Evolutionary conservation across 2,329 filamentous ascomycete species (phyloP), one percentile per base, ranked within the genome.

Genomic region (Colletotrichum sp.): DNA sequence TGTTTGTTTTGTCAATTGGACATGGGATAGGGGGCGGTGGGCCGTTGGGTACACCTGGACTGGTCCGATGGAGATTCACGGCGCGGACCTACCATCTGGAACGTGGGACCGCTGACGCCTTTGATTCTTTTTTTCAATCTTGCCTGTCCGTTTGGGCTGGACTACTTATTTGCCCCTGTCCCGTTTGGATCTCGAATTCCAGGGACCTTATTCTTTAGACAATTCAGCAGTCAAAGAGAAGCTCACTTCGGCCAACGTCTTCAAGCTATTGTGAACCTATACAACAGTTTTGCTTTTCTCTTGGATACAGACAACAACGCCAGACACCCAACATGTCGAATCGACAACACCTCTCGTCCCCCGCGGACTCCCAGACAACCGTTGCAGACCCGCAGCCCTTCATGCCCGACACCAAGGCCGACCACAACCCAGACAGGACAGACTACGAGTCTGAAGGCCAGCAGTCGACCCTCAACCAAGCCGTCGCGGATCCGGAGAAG

Each of bases 401-500:
- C 26, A 49, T 16, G 15, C 8, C 69, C 8, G 57, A 73, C 5
- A 26, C 26, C 57, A 76, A 73, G 15, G 55, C 32, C 16, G 67
- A 71, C 13, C 39, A 12, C 13, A 24, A 26, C 24, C 72, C 30
- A n/a, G n/a, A 68, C 36, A 67, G 13, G 21, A 65, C 70, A 5
- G 73, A 73, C 30, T 73, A 59, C 70, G 68, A 70, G 4, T 76
- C 73, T 6, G 73, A 76, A 32, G 62, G 30, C 28, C 59, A 34
- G n/a, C 64, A 57, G 24, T 28, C 39, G n/a, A 65, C 64, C 4
- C 12, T 59, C 70, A 4, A 32, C 52, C 21, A 64, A 69, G 44
- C 70, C 52, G 32, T 18, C 26, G 8, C 10, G 6, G 73, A 73
- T 4, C 73, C 64, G 24, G 73, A 76, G 21, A 76, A 76, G 36